Percentiles rank a stretch among this genome's conserved stretches.
These are phyloP conservation scores for Podochytrium sp. DNA, from an alignment of 192 early-diverging fungal genomes.

Conservation along the genomic window DNA sequence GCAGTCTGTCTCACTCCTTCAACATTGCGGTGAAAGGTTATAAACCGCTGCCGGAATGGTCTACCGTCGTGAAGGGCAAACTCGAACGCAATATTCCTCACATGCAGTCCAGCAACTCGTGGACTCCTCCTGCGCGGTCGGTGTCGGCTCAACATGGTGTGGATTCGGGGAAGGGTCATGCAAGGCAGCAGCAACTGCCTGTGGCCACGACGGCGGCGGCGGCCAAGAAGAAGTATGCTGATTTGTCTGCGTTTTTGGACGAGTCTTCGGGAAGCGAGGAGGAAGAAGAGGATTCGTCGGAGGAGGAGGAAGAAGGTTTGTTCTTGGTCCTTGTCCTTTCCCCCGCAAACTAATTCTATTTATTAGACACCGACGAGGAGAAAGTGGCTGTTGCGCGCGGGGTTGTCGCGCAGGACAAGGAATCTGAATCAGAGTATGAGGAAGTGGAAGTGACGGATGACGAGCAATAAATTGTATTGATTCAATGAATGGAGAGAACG, in stretches of 20 bases:
- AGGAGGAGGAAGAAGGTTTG: slow-evolving; percentile 22
- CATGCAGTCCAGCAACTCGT: background rate
- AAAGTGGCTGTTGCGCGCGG: too few species aligned
- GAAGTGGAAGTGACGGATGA: too few species aligned
- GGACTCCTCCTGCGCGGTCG: background rate
- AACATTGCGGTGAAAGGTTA: slow-evolving; percentile 61
- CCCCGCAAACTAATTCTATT: too few species aligned
- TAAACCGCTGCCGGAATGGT: slow-evolving; percentile 81
- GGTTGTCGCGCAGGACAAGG: too few species aligned
- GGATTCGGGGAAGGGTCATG: background rate
- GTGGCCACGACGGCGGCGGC: slow-evolving; percentile 18
- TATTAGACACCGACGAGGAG: too few species aligned
- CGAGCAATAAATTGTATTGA: too few species aligned
- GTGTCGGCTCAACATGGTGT: slow-evolving; percentile 5
- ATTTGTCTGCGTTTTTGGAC: background rate
- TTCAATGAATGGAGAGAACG: too few species aligned
- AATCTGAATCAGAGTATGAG: too few species aligned
- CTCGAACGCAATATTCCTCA: slow-evolving; percentile 44
- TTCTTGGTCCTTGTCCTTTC: too few species aligned
- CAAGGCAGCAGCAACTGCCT: background rate
- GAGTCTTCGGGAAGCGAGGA: slow-evolving; percentile 37
- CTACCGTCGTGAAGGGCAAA: slow-evolving; percentile 57
- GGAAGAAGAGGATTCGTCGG: slow-evolving; percentile 32
- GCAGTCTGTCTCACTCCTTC: slow-evolving; percentile 51
- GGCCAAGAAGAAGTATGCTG: slow-evolving; percentile 23